Conservation (phyloP, 2,329 filamentous ascomycete species). For the Plenodomus biglobosus region DNA sequence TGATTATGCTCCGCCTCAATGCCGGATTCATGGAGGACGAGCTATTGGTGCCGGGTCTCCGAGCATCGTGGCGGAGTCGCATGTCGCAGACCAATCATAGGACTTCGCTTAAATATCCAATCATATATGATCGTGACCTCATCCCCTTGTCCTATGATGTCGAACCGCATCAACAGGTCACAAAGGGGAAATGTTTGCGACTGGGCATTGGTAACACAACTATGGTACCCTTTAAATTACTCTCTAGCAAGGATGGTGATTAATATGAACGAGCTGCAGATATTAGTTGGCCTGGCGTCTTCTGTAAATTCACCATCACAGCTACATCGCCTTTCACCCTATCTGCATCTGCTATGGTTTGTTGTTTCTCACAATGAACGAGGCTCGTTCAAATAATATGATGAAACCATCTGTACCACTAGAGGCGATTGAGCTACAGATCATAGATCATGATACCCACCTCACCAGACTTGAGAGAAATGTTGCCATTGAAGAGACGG, state of each 20-base stretch:
- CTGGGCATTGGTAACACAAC: neutral
- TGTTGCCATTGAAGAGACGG: constrained; percentile 1
- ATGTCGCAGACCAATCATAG: constrained; percentile 12
- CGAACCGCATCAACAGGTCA: neutral
- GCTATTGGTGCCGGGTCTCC: constrained; percentile 24
- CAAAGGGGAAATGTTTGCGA: neutral
- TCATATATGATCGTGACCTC: neutral
- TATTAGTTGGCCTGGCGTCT: neutral
- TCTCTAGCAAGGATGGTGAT: neutral
- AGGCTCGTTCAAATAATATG: neutral
- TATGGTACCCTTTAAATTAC: too few species aligned
- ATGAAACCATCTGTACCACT: neutral
- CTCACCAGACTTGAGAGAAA: neutral
- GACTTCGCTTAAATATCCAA: constrained; percentile 6
- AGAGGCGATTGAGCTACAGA: neutral
- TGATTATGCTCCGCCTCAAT: constrained; percentile 26
- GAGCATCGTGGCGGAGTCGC: constrained; percentile 28
- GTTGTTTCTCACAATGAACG: neutral
- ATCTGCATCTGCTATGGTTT: neutral
- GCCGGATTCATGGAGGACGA: constrained; percentile 15
- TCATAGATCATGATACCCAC: neutral
- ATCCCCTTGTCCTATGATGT: neutral
- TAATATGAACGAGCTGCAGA: neutral
- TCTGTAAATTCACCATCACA: neutral
- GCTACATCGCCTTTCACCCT: neutral